Percentiles rank a stretch among this genome's conserved stretches.
These are phyloP conservation scores for Lecanicillium sp. DNA, from an alignment of 2,329 filamentous ascomycete species.

Conservation along the genomic window DNA sequence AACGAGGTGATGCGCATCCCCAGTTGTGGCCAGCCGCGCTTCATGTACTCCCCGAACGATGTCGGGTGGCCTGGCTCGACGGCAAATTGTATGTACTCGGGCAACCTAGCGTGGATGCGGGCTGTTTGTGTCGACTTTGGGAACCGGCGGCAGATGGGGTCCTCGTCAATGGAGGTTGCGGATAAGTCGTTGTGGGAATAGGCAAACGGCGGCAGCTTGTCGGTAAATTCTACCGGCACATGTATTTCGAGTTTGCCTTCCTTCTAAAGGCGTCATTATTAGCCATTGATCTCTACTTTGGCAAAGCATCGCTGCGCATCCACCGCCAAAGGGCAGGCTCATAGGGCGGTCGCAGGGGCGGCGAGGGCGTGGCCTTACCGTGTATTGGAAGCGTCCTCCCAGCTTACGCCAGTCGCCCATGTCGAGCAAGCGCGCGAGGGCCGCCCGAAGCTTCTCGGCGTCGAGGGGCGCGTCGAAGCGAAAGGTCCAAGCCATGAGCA, in stretches of 20 bases:
- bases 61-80: neutral
- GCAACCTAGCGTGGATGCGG: neutral
- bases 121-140: neutral
- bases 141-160: neutral
- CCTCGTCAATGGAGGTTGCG: neutral
- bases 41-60: neutral
- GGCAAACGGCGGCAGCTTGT: neutral
- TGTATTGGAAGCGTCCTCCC: constrained; percentile 29
- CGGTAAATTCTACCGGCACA: constrained; percentile 1
- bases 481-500: constrained; percentile 25
- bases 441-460: constrained; percentile 23
- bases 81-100: neutral
- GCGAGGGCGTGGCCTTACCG: no score
- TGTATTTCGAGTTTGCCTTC: constrained; percentile 3
- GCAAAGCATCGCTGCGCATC: no score
- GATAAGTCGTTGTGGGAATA: neutral
- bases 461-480: constrained; percentile 40
- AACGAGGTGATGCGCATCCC: constrained; percentile 30
- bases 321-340: no score
- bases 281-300: no score
- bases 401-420: constrained; percentile 38
- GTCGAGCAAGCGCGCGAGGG: constrained; percentile 30
- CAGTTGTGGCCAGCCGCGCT: neutral
- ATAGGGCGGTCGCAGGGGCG: no score
- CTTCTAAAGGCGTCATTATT: neutral